Percentiles rank a stretch among this genome's conserved stretches.
Conservation (phyloP, 306 rosid species). For the Quercus robur region DNA sequence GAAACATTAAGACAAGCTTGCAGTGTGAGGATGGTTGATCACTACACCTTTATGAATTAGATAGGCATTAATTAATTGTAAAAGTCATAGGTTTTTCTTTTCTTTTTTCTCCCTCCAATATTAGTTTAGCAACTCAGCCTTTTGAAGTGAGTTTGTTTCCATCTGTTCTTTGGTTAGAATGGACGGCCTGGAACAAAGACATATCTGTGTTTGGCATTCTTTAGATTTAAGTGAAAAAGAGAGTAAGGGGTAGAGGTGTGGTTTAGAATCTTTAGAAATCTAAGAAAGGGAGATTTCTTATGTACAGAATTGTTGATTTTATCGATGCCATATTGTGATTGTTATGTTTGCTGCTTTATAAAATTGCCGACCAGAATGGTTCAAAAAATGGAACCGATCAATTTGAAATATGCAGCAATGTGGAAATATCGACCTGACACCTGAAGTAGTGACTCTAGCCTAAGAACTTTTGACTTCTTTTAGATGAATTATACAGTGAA, state of each 20-base stretch:
- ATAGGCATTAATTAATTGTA: slow-evolving; percentile 22
- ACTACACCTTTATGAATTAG: slow-evolving; percentile 18
- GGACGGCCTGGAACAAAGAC: slow-evolving; percentile 21
- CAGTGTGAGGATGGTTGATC: slow-evolving; percentile 81
- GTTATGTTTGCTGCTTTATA: background rate
- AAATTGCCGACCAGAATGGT: background rate
- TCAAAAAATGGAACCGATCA: background rate
- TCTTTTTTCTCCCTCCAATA: background rate
- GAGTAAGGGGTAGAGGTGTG: background rate
- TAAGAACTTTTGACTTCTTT: background rate
- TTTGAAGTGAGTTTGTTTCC: slow-evolving; percentile 24
- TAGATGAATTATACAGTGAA: background rate
- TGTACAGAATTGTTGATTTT: slow-evolving; percentile 37
- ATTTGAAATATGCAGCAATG: background rate
- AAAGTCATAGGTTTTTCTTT: slow-evolving; percentile 22
- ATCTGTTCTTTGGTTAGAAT: slow-evolving; percentile 36
- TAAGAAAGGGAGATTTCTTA: slow-evolving; percentile 19
- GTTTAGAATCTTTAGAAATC: slow-evolving; percentile 19
- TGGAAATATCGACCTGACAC: background rate
- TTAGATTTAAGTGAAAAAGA: slow-evolving; percentile 12
- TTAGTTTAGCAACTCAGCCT: slow-evolving; percentile 30
- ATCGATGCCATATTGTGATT: slow-evolving; percentile 25
- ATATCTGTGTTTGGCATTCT: slow-evolving; percentile 24
- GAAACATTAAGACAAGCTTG: slow-evolving; percentile 78
- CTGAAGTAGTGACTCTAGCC: too few species aligned